A percentile compares a stretch with the other conserved stretches of the same genome.
These are phyloP conservation scores for Plasmodium knowlesi DNA, from an alignment of 169 alveolate species.

Conservation along the genomic window DNA sequence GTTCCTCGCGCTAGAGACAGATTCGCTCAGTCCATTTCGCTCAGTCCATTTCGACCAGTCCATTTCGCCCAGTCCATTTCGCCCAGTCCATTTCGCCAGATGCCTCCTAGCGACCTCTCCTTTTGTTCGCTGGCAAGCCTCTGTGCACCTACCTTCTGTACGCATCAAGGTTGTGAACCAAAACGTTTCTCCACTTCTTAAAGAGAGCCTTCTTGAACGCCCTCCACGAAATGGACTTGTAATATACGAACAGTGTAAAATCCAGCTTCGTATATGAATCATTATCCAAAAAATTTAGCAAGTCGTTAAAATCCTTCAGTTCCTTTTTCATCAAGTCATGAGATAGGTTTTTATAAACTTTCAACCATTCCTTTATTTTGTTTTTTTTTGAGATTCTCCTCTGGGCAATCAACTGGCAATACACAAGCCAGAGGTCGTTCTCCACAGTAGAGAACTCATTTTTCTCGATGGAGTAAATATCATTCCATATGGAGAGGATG, in stretches of 20 bases:
- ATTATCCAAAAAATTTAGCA: neutral
- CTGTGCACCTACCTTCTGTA: neutral
- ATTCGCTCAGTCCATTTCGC: no score
- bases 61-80: no score
- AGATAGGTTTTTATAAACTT: neutral
- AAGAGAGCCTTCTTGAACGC: neutral
- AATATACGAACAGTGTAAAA: conserved; percentile 3
- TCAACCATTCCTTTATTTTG: neutral
- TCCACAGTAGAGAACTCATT: neutral
- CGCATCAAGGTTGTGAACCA: neutral
- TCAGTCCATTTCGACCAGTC: no score
- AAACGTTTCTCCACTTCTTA: neutral
- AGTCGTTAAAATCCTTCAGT: neutral
- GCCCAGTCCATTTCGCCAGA: no score
- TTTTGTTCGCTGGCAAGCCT: neutral
- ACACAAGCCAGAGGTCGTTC: neutral
- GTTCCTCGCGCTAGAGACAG: no score
- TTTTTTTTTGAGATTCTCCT: neutral
- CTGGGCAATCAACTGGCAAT: neutral
- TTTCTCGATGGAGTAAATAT: neutral
- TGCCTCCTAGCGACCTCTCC: no score
- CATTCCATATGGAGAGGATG: neutral
- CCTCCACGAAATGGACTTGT: neutral
- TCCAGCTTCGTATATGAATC: neutral
- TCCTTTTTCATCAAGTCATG: neutral